Percentiles rank a stretch among this genome's conserved stretches.
These are phyloP conservation scores for Solanum piurae DNA, from an alignment of 257 asterid genomes.

Conservation along the genomic window DNA sequence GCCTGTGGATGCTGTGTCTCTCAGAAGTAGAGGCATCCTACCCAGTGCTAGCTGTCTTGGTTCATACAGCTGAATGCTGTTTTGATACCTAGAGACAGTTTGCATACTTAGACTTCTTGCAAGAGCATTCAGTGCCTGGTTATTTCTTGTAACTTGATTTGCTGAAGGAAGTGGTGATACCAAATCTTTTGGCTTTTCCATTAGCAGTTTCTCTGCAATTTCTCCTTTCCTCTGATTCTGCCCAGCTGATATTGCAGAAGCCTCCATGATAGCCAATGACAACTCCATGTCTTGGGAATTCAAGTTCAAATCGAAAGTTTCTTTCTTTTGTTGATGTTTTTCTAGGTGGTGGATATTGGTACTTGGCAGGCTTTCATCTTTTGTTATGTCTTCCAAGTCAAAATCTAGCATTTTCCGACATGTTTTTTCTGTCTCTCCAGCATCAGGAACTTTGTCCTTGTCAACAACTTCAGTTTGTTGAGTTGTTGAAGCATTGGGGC, in stretches of 20 bases:
- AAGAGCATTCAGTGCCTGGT: constrained; percentile 44
- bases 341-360: constrained; percentile 16
- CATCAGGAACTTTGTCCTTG: constrained; percentile 17
- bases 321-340: constrained; percentile 19
- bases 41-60: constrained; percentile 21
- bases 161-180: constrained; percentile 11
- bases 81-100: constrained; percentile 22
- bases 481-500: constrained; percentile 20
- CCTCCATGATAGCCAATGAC: constrained; percentile 12
- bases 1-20: constrained; percentile 4
- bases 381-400: constrained; percentile 24
- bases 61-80: constrained; percentile 5
- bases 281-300: constrained; percentile 22
- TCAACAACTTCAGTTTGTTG: constrained; percentile 15
- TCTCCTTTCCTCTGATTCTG: constrained; percentile 9
- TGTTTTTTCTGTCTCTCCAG: constrained; percentile 28
- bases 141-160: constrained; percentile 19
- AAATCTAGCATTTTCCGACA: constrained; percentile 58
- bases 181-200: constrained; percentile 16
- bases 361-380: constrained; percentile 20
- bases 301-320: constrained; percentile 25
- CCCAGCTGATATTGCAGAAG: constrained; percentile 11
- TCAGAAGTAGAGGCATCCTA: constrained; percentile 15
- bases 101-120: constrained; percentile 41
- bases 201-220: constrained; percentile 14